Percentiles rank a stretch among this genome's conserved stretches.
Conservation (phyloP, 2,329 filamentous ascomycete genomes). For the Incumbomyces delicatus region DNA sequence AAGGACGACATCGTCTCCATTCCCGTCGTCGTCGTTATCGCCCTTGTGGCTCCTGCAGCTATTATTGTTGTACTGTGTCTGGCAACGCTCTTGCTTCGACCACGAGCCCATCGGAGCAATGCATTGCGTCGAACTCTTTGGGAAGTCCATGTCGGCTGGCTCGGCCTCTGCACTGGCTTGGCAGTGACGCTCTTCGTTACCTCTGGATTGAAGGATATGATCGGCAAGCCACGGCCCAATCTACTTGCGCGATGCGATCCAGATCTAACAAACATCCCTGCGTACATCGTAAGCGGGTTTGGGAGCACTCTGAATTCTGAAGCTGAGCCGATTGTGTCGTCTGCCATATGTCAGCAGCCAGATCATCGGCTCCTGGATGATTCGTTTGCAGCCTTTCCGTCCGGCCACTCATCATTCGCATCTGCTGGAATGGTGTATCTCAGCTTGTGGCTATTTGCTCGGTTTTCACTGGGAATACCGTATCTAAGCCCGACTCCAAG, state of each 20-base stretch:
- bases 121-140: constrained; percentile 74
- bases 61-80: constrained; percentile 60
- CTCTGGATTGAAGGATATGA: constrained; percentile 67
- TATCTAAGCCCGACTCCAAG: constrained; percentile 24
- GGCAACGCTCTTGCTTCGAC: constrained; percentile 35
- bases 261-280: constrained; percentile 51
- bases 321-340: constrained; percentile 60
- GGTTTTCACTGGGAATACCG: constrained; percentile 36
- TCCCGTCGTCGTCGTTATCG: constrained; percentile 54
- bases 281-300: constrained; percentile 55
- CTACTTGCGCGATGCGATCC: constrained; percentile 63
- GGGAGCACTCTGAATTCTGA: constrained; percentile 36
- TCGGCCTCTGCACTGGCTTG: constrained; percentile 65
- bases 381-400: constrained; percentile 75
- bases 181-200: constrained; percentile 69
- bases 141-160: constrained; percentile 76
- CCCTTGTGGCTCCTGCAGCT: constrained; percentile 52
- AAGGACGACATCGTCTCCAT: constrained; percentile 62
- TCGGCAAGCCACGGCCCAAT: constrained; percentile 55
- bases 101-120: background rate
- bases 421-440: constrained; percentile 76
- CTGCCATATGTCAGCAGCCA: constrained; percentile 59
- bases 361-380: constrained; percentile 55
- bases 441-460: constrained; percentile 69
- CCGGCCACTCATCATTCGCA: constrained; percentile 63